Evolutionary conservation across 306 rosid genomes (phyloP), one percentile per base, ranked within the genome.

Genomic region (Gastrolobium villosum): DNA sequence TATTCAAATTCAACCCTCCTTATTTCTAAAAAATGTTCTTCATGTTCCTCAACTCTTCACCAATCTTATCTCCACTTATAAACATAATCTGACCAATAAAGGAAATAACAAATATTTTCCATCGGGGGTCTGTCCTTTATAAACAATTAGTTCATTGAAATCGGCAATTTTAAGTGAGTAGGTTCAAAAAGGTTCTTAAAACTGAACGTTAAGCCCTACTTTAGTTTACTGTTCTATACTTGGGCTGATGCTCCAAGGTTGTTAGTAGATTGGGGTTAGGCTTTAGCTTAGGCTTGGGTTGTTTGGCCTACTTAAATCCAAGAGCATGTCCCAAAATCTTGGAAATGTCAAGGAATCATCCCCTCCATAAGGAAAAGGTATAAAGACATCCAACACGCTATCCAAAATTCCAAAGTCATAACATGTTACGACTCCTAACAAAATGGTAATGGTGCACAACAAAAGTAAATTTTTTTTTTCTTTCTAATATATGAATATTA

Each of bases 321-420:
- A 20, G 35, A 70, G 31, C 68, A 50, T 15, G 52, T 5, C 37
- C 39, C 65, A 68, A 68, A 37, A 49, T 68, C 61, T 68, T 76
- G 49, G 35, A 68, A 69, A 10, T 56, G 37, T 61, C 37, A 2
- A 52, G 69, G 35, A 75, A 59, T n/a, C 49, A 39, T 3, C 28
- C 56, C 13, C 73, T 65, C 55, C 63, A 44, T 26, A 74, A 30
- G 53, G 44, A 9, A 40, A 48, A 65, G 34, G 34, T 43, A 13
- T 30, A 61, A 41, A 43, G 62, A 36, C 55, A 79, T 54, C 70
- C 59, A 57, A 15, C 20, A 31, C 69, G 45, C 13, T 28, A 60
- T 65, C 83, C 77, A 50, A 57, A 40, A 41, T 30, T 65, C 83
- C 77, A 50, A 57, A 40, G 49, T 30, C 13, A 54, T 40, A 62